Conservation (phyloP, 257 asterid genomes). For the Przewalskia tangutica region DNA sequence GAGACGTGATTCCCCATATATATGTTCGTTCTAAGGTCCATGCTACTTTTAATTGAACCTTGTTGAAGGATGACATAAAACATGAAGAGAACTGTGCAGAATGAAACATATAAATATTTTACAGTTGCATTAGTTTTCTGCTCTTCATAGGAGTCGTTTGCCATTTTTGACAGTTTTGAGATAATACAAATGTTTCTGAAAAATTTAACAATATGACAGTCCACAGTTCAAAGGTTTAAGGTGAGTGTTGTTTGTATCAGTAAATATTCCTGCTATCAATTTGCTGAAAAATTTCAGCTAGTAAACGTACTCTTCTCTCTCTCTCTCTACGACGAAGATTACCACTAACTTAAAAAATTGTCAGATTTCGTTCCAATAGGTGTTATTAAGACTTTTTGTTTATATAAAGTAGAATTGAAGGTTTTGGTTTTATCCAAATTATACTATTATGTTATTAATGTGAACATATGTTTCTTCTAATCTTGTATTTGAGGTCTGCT, state of each 20-base stretch:
- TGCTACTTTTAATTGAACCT: not conserved
- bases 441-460: not conserved
- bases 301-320: not conserved
- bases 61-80: not conserved
- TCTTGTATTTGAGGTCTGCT: not conserved
- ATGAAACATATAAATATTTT: not conserved
- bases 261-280: not conserved
- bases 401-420: too few species aligned
- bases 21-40: not conserved
- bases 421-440: too few species aligned
- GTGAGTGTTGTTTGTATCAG: not conserved
- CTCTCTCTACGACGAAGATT: not conserved
- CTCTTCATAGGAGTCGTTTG: not conserved
- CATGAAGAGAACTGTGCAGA: not conserved
- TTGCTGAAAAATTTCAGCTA: too few species aligned
- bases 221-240: too few species aligned
- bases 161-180: not conserved
- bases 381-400: not conserved
- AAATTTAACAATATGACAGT: too few species aligned
- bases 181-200: not conserved
- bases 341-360: not conserved
- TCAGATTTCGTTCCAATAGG: not conserved
- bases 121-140: not conserved
- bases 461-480: not conserved
- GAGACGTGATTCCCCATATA: not conserved